phyloP scores from a whole-genome alignment of 768 basidiomycete species.

The Clitopilus hobsonii region DNA sequence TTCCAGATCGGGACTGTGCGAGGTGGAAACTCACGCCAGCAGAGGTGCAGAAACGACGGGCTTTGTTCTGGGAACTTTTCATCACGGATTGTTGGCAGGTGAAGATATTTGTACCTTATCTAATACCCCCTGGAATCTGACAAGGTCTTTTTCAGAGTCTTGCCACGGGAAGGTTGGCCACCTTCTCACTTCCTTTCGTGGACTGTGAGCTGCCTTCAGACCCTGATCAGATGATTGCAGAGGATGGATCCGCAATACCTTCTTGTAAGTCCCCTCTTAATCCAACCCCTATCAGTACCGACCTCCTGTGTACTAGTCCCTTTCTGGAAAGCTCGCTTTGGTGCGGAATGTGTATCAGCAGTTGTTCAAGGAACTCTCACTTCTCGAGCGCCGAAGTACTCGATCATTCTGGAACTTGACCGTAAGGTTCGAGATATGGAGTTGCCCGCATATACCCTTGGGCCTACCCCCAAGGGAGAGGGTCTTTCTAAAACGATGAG shows the following conservation, averaged over 20 bases:
- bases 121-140: slow-evolving; percentile 1
- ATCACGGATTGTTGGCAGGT: slow-evolving; percentile 77
- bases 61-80: slow-evolving; percentile 71
- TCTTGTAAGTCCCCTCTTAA: slow-evolving; percentile 46
- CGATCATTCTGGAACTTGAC: slow-evolving; percentile 59
- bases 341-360: slow-evolving; percentile 59
- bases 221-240: slow-evolving; percentile 50
- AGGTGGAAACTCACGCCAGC: slow-evolving; percentile 57
- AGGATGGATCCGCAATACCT: slow-evolving; percentile 51
- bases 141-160: slow-evolving; percentile 41
- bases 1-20: slow-evolving; percentile 64
- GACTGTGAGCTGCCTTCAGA: slow-evolving; percentile 68
- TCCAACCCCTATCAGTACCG: slow-evolving; percentile 1
- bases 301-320: slow-evolving; percentile 40
- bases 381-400: slow-evolving; percentile 58
- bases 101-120: not conserved
- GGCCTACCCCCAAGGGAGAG: slow-evolving; percentile 39
- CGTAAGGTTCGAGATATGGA: slow-evolving; percentile 67
- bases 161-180: slow-evolving; percentile 64
- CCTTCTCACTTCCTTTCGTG: slow-evolving; percentile 67
- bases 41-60: slow-evolving; percentile 68
- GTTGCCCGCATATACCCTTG: slow-evolving; percentile 57
- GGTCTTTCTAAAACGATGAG: slow-evolving; percentile 64
- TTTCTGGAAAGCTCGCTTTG: slow-evolving; percentile 68
- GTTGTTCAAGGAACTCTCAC: slow-evolving; percentile 66